Evolutionary conservation across 331 rosid genomes (phyloP).

Genomic region (Saraca asoca): DNA sequence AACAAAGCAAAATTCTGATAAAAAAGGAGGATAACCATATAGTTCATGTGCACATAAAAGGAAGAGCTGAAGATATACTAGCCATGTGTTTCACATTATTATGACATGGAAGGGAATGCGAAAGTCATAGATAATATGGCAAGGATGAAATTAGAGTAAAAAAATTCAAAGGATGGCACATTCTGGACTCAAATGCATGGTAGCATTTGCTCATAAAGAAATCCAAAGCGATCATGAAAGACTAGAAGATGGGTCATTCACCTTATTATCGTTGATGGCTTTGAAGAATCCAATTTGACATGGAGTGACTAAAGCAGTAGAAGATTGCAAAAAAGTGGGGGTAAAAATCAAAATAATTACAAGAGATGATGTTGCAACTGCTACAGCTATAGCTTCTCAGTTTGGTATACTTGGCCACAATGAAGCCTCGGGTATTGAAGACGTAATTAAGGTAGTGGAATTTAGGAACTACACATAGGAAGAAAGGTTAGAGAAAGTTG

Average conservation of each 20-base stretch:
- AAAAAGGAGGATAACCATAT: not conserved
- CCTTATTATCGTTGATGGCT: constrained; percentile 28
- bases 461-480: not conserved
- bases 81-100: not conserved
- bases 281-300: constrained; percentile 30
- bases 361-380: not conserved
- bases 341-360: not conserved
- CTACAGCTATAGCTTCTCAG: not conserved
- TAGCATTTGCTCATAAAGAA: constrained; percentile 37
- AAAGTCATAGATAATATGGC: not conserved
- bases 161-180: not conserved
- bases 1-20: not conserved
- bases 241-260: constrained; percentile 20
- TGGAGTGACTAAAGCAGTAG: not conserved
- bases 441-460: not conserved
- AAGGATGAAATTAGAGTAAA: not conserved
- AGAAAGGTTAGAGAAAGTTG: not conserved
- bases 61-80: not conserved
- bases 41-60: not conserved
- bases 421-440: not conserved
- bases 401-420: not conserved
- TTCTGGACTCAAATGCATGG: constrained; percentile 36
- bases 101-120: not conserved
- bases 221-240: not conserved
- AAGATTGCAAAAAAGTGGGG: not conserved